phyloP scores from a whole-genome alignment of 1,139 yeast genomes.

The Hemisphaericaspora subhashii region DNA sequence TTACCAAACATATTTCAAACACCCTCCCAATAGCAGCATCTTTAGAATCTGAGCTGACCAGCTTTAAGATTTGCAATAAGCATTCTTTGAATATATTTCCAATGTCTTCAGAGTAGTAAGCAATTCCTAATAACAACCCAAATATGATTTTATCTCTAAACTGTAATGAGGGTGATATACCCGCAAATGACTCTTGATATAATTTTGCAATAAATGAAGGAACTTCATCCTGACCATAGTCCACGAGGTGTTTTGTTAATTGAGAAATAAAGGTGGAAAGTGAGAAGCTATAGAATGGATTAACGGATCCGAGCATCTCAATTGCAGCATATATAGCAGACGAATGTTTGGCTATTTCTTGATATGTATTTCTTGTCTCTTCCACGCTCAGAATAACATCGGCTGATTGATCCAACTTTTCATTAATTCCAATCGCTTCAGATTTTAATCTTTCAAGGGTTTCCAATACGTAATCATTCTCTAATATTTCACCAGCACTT shows the following conservation, averaged over 20 bases:
- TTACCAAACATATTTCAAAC: conserved; percentile 11
- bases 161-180: conserved; percentile 51
- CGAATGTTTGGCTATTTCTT: conserved; percentile 56
- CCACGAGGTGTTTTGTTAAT: conserved; percentile 38
- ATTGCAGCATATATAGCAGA: conserved; percentile 52
- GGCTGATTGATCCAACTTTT: conserved; percentile 55
- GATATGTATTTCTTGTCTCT: conserved; percentile 44
- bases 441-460: conserved; percentile 65
- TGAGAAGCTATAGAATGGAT: conserved; percentile 59
- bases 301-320: conserved; percentile 39
- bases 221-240: conserved; percentile 18
- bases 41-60: conserved; percentile 2
- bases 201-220: conserved; percentile 32
- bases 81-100: conserved; percentile 24
- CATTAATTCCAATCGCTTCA: conserved; percentile 57
- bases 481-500: conserved; percentile 64
- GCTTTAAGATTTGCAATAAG: conserved; percentile 8
- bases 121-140: conserved; percentile 37
- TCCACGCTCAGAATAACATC: conserved; percentile 56
- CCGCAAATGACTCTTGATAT: conserved; percentile 47
- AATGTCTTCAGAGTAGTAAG: conserved; percentile 26
- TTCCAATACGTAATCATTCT: conserved; percentile 58
- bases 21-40: conserved; percentile 1
- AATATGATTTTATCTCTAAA: conserved; percentile 49
- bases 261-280: conserved; percentile 45